Percentiles rank a stretch among this genome's conserved stretches.
phyloP scores from a whole-genome alignment of 2,329 filamentous ascomycete species.

The Dendryphion nanum region DNA sequence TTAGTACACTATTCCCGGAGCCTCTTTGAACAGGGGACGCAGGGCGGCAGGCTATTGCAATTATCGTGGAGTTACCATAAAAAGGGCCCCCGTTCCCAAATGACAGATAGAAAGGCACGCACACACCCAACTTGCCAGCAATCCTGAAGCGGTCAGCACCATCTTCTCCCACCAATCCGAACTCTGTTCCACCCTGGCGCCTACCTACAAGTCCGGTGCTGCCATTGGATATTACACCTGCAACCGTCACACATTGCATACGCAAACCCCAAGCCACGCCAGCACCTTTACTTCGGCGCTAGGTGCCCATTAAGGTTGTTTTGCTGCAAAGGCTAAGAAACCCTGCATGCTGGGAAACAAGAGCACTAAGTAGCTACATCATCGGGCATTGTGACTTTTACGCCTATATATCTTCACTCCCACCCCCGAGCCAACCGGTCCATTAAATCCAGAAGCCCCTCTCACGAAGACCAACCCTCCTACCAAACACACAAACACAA shows the following conservation, averaged over 20 bases:
- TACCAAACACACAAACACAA: neutral
- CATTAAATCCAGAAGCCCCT: slow-evolving; percentile 5
- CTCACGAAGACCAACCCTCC: neutral
- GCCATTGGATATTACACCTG: too few species aligned
- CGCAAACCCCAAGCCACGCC: neutral
- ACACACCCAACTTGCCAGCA: too few species aligned
- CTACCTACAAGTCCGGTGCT: too few species aligned
- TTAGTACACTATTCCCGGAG: too few species aligned
- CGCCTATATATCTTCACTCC: neutral
- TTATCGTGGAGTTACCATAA: too few species aligned
- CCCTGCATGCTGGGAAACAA: neutral
- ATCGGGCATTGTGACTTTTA: neutral
- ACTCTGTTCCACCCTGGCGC: too few species aligned
- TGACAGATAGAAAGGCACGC: too few species aligned
- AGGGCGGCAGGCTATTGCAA: too few species aligned
- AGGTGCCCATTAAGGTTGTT: neutral
- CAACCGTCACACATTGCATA: neutral
- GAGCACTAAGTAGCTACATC: neutral
- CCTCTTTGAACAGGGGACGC: too few species aligned
- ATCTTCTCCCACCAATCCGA: too few species aligned
- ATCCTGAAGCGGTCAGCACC: too few species aligned
- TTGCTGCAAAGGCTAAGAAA: neutral
- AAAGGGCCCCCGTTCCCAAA: too few species aligned
- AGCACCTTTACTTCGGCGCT: neutral
- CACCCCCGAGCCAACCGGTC: slow-evolving; percentile 2